A percentile compares a stretch with the other conserved stretches of the same genome.
Conservation (phyloP, 305 asterid genomes). For the Ruellia speciosa region DNA sequence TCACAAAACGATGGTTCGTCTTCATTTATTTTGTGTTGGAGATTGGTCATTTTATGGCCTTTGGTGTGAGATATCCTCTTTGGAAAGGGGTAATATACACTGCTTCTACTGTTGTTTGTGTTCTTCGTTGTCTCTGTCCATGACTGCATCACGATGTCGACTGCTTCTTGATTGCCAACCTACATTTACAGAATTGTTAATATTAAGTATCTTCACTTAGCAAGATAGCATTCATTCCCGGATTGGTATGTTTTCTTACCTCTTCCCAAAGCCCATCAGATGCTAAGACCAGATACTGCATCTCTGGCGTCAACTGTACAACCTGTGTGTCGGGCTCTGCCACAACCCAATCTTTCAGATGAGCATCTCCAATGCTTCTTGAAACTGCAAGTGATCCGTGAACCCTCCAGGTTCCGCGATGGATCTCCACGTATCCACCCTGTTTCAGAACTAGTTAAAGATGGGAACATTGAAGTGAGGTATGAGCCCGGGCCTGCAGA, state of each 20-base stretch:
- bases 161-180: constrained; percentile 74
- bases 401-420: constrained; percentile 76
- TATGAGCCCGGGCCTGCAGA: not conserved
- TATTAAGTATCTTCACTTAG: not conserved
- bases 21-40: constrained; percentile 24
- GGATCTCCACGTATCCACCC: constrained; percentile 76
- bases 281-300: constrained; percentile 69
- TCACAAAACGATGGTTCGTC: constrained; percentile 27
- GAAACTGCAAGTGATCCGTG: constrained; percentile 72
- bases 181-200: constrained; percentile 11
- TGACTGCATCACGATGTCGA: constrained; percentile 42
- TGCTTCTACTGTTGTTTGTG: not conserved
- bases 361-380: constrained; percentile 79
- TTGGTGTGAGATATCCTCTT: constrained; percentile 26
- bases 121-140: constrained; percentile 17
- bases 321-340: constrained; percentile 66
- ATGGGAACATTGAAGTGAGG: not conserved
- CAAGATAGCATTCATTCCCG: not conserved
- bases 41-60: constrained; percentile 11
- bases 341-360: constrained; percentile 69
- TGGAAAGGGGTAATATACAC: constrained; percentile 21
- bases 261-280: constrained; percentile 86
- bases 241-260: constrained; percentile 24
- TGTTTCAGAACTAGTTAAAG: constrained; percentile 16
- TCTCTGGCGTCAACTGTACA: constrained; percentile 42